Evolutionary conservation across 352 stramenopile genomes (phyloP).

Genomic region (Globisporangium paroecandrum): DNA sequence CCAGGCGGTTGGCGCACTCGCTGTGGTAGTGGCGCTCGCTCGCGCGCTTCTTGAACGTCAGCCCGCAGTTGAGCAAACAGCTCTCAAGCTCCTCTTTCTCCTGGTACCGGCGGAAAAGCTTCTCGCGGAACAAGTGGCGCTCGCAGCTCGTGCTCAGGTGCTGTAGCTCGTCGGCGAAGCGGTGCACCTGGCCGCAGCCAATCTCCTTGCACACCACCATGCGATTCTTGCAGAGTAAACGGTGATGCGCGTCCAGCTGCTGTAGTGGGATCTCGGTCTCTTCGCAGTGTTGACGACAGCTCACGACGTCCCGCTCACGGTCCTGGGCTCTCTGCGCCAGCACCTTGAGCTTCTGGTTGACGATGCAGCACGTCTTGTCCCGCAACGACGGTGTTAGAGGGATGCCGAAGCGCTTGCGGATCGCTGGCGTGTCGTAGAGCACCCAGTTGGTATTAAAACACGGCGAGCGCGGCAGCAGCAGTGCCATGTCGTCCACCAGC

Average conservation of each 20-base stretch:
- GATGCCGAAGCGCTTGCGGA: constrained; percentile 44
- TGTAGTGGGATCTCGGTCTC: constrained; percentile 25
- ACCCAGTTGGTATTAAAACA: constrained; percentile 46
- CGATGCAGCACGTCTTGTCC: constrained; percentile 57
- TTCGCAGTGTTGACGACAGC: constrained; percentile 48
- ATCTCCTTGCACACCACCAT: constrained; percentile 51
- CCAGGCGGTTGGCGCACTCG: constrained; percentile 48
- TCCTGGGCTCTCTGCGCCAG: constrained; percentile 56
- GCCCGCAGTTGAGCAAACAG: constrained; percentile 45
- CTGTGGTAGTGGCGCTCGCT: constrained; percentile 36
- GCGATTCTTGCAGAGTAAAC: constrained; percentile 41
- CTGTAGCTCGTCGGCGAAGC: constrained; percentile 25
- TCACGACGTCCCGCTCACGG: constrained; percentile 32
- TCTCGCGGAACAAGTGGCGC: constrained; percentile 34
- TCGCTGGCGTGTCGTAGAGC: constrained; percentile 41
- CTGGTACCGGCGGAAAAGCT: constrained; percentile 33
- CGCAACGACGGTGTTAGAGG: constrained; percentile 61
- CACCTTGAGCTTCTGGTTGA: constrained; percentile 67
- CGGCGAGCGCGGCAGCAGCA: constrained; percentile 41
- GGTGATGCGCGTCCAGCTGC: constrained; percentile 52
- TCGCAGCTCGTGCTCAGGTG: constrained; percentile 38
- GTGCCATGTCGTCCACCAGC: constrained; percentile 72
- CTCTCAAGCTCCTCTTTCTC: constrained; percentile 38
- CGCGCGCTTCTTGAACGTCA: constrained; percentile 30
- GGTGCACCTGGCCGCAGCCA: constrained; percentile 37